phyloP scores from a whole-genome alignment of 805 yeast genomes.

The Myxozyma sirexii region DNA sequence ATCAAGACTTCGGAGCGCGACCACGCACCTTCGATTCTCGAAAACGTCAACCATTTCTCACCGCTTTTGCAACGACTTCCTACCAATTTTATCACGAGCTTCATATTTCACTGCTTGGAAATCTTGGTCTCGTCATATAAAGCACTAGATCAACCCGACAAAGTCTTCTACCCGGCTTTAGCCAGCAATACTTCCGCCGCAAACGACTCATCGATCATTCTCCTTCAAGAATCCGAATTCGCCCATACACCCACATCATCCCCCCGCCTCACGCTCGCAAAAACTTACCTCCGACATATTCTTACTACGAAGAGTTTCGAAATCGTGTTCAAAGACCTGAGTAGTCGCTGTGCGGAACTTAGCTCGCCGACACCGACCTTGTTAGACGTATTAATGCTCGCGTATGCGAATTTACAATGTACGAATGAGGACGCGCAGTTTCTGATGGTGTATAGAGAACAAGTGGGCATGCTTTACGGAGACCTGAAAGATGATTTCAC shows the following conservation, averaged over 20 bases:
- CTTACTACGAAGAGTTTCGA: slow-evolving; percentile 5
- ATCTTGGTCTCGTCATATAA: background rate
- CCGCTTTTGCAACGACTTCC: slow-evolving; percentile 7
- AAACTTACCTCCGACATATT: slow-evolving; percentile 18
- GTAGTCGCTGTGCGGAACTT: background rate
- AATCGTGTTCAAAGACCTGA: background rate
- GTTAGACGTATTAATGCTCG: slow-evolving; percentile 3
- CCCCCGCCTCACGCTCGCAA: background rate
- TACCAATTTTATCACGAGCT: too few relatives aligned
- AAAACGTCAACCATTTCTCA: background rate
- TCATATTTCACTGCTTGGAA: background rate
- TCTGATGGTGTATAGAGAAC: slow-evolving; percentile 1
- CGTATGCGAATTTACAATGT: background rate
- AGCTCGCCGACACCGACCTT: slow-evolving; percentile 8
- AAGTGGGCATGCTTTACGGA: slow-evolving; percentile 10
- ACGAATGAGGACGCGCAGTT: background rate
- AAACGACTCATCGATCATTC: background rate
- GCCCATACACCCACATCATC: background rate
- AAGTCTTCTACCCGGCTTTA: background rate
- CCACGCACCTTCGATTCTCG: background rate
- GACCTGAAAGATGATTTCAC: background rate
- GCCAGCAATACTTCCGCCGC: background rate
- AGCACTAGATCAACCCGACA: background rate
- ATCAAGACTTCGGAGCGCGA: background rate
- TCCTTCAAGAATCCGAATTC: background rate